Percentiles rank a stretch among this genome's conserved stretches.
Evolutionary conservation across 192 early-diverging fungal species (phyloP).

Genomic region (Geranomyces michiganensis): DNA sequence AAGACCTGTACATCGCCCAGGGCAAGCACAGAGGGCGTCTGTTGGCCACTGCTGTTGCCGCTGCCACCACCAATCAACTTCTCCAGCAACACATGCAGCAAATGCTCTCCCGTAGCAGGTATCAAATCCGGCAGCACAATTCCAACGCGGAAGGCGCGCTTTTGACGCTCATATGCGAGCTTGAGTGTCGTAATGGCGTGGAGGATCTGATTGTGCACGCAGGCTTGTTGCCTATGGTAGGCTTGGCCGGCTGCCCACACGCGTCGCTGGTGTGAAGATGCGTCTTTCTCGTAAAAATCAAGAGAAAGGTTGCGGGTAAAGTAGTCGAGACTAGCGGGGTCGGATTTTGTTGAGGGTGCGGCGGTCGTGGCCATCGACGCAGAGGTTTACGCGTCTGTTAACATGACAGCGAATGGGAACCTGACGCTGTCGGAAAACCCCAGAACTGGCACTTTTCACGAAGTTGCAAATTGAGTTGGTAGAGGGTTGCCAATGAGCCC

Average conservation of each 20-base stretch:
- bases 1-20: not conserved
- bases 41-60: too few species aligned
- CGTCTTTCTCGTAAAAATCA: not conserved
- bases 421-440: too few species aligned
- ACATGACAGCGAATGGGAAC: too few species aligned
- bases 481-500: too few species aligned
- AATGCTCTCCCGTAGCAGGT: conserved; percentile 1
- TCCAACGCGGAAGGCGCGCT: not conserved
- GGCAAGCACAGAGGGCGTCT: not conserved
- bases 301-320: conserved; percentile 5
- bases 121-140: conserved; percentile 9
- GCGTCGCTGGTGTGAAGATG: not conserved
- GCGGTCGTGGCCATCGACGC: too few species aligned
- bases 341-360: too few species aligned
- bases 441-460: too few species aligned
- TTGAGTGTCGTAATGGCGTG: not conserved
- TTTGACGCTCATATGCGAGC: not conserved
- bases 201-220: not conserved
- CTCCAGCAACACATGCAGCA: conserved; percentile 2
- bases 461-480: too few species aligned
- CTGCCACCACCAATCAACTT: not conserved
- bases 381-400: too few species aligned
- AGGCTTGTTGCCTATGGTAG: not conserved
- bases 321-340: not conserved
- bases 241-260: conserved; percentile 1